Evolutionary conservation across 1,284 basidiomycete genomes (phyloP).

Genomic region (Boletellus deceptivus): DNA sequence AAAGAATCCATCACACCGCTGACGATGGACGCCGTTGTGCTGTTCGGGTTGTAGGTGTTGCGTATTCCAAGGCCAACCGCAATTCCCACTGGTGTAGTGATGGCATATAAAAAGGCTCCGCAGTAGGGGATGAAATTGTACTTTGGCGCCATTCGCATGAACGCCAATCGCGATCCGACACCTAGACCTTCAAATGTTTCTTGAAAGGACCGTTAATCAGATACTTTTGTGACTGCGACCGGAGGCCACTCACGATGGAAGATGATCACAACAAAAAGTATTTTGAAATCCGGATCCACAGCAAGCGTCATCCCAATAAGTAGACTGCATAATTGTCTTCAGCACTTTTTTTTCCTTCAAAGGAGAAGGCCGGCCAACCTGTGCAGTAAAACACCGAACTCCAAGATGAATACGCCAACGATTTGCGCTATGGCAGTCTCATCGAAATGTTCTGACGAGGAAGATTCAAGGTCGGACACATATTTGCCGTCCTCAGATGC

Average conservation of each 20-base stretch:
- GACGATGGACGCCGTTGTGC: slow-evolving; percentile 73
- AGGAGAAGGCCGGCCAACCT: slow-evolving; percentile 39
- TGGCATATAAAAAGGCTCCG: slow-evolving; percentile 69
- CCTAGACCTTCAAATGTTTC: slow-evolving; percentile 92
- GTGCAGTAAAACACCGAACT: slow-evolving; percentile 92
- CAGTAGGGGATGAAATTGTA: slow-evolving; percentile 63
- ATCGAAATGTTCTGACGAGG: slow-evolving; percentile 22
- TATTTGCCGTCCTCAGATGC: slow-evolving; percentile 15
- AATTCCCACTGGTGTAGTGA: slow-evolving; percentile 83
- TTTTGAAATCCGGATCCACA: slow-evolving; percentile 76
- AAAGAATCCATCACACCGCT: slow-evolving; percentile 83
- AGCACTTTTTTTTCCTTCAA: not conserved
- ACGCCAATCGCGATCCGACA: slow-evolving; percentile 82
- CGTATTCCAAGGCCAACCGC: slow-evolving; percentile 85
- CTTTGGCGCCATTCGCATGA: slow-evolving; percentile 58
- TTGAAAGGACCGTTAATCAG: slow-evolving; percentile 31
- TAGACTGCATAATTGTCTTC: slow-evolving; percentile 42
- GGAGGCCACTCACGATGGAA: slow-evolving; percentile 71
- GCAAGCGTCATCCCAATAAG: slow-evolving; percentile 94
- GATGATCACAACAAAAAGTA: slow-evolving; percentile 87
- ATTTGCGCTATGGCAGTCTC: slow-evolving; percentile 69
- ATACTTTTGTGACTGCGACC: not conserved
- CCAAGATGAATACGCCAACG: slow-evolving; percentile 83
- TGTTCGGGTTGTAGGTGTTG: slow-evolving; percentile 77
- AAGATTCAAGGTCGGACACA: slow-evolving; percentile 21